Base-by-base conservation (phyloP, 257 asterid species). In the Solanum sitiens region DNA sequence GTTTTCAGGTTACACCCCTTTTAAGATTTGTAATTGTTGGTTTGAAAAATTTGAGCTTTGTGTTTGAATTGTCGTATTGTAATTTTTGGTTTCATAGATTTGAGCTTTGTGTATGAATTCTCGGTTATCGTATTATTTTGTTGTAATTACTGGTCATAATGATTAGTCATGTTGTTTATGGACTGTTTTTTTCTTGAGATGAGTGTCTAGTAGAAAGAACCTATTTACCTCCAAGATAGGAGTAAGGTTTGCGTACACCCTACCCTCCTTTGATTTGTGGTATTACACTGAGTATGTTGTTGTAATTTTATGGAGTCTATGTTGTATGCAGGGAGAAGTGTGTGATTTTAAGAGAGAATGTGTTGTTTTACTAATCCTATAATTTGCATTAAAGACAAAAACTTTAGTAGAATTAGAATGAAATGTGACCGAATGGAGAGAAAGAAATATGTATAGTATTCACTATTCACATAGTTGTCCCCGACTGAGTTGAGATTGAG, bases 1-100 rank as follows among this genome's bases (percentile, higher is more conserved):
- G 99, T 86, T 97, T 95, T 90, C 99, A 97, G 98, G 99, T 97
- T 73, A 73, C 39, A 50, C 83, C 83, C 87, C 73, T 85, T 68
- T 75, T 68, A 0, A 35, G 30, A 32, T 47, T 30, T 76, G 1
- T 25, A 37, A 25, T 61, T 39, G 5, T 53, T 50, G 42, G 21
- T 33, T 18, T 56, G 3, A 32, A 14, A n/a, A 11, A 79, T 23
- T 45, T 86, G 50, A 32, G 0, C 16, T 73, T 73, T 35, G 1
- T 73, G 47, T 73, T 35, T 33, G 7, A 68, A 25, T 68, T 27
- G 14, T 27, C 1, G 0, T 27, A 68, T 68, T 27, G 56, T 4
- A 45, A 13, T 47, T 47, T 16, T 33, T 47, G 40, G 63, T 32
- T 16, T 56, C 16, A 30, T 8, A 4, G 6, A 77, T 40, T 63